Evolutionary conservation across 78 protist species (phyloP), one percentile per base, ranked within the genome.

Genomic region (Tieghemostelium lacteum): DNA sequence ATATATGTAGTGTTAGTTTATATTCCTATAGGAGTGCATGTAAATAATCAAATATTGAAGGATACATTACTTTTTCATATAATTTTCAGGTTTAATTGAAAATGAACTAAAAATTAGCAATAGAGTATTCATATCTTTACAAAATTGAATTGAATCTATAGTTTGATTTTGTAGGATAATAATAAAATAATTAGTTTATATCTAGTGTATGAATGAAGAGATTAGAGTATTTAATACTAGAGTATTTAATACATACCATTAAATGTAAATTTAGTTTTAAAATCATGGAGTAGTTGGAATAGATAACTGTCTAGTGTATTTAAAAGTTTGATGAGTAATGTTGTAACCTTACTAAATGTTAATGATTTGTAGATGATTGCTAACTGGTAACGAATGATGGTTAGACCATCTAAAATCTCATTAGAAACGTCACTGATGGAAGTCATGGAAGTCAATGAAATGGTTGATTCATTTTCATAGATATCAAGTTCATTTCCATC

Each of bases 321-420:
- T 33, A 63, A 55, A n/a, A 83, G 31, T 29, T 69, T 83, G 12
- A 42, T 36, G 78, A 76, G 69, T 34, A 70, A 39, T 22, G 91
- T 39, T 10, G 49, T 22, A 19, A 69, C 1, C 31, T 83, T 83
- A 8, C 34, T 10, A 8, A 20, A 22, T 22, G 77, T 57, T 36
- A 83, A 12, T 12, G 61, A 58, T 69, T 60, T 34, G 29, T 57
- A 58, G 20, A 83, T 58, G 2, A 69, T 58, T 31, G 78, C 67
- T 6, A 83, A 45, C 42, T 83, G 91, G 20, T 55, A 83, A 42
- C 91, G 52, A n/a, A 83, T 28, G 3, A 29, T 69, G 22, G 91
- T 69, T 4, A 83, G 78, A 24, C 62, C 91, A 83, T 83, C 66
- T 12, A 71, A 24, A 28, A 83, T 39, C 57, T 83, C 91, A 60